Base-by-base conservation (phyloP, 2,329 filamentous ascomycete species). In the Colletotrichum navitas region DNA sequence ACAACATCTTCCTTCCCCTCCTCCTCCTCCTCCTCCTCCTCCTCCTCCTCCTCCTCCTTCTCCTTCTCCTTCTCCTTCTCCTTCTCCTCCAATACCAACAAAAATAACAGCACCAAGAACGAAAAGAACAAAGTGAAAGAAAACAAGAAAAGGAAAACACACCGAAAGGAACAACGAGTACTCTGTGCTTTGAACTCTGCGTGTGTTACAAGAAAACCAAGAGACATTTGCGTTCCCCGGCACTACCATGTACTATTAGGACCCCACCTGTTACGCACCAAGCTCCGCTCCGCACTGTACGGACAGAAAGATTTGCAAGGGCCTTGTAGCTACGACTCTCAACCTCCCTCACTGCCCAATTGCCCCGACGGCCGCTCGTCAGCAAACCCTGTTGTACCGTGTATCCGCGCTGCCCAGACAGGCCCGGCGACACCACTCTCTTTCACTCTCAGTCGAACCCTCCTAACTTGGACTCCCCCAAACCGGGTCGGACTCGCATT, bases 401-500 rank as follows among this genome's bases (percentile, higher is more conserved):
- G 68, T 68, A 63, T 71, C 68, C 65, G 68, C 64, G 68, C 59
- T 34, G 59, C 65, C 52, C 65, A 59, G 56, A 34, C 41, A 63
- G 56, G 43, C 49, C 58, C 56, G 51, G 55, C 68, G 68, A 71
- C 59, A 60, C 34, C n/a, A 24, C 11, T 47, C 45, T 10, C 43
- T 47, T 18, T 45, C 8, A 29, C 45, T 32, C 45, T 52, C 26
- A 52, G 18, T 62, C 39, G 36, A 34, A n/a, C 62, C 32, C n/a
- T n/a, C n/a, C n/a, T n/a, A 56, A 26, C 47, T 41, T 18, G 54
- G n/a, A 26, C 58, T 56, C 41, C 51, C 59, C 51, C 32, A 68
- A 56, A 60, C 62, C 67, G 32, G 62, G 68, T 58, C 68, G 59
- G 52, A 71, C 68, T 71, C 68, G 64, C 68, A 63, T 71, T 68